phyloP scores from a whole-genome alignment of 345 rosid genomes.

The Raphanus raphanistrum region DNA sequence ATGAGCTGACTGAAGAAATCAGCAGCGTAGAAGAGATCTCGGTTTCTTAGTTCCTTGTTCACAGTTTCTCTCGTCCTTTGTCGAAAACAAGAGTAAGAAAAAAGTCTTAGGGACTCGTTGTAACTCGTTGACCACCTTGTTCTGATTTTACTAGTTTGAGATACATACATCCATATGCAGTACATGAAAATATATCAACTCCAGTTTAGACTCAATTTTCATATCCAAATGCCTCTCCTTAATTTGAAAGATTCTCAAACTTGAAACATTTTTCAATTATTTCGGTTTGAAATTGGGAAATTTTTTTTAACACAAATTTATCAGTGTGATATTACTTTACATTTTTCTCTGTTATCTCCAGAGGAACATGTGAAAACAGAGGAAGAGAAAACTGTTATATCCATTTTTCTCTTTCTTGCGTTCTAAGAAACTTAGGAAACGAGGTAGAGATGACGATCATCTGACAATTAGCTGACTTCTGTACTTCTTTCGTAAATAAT shows the following conservation, averaged over 20 bases:
- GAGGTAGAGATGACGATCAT: slow-evolving; percentile 11
- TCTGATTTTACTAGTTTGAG: slow-evolving; percentile 9
- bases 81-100: slow-evolving; percentile 13
- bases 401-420: slow-evolving; percentile 33
- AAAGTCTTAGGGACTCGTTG: slow-evolving; percentile 9
- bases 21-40: slow-evolving; percentile 52
- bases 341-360: not conserved
- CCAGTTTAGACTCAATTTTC: not conserved
- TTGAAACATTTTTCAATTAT: not conserved
- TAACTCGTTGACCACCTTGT: slow-evolving; percentile 18
- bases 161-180: slow-evolving; percentile 20
- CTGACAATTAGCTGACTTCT: no score
- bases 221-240: not conserved
- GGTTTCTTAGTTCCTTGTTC: slow-evolving; percentile 42
- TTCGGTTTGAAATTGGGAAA: not conserved
- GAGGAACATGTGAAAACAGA: slow-evolving; percentile 8
- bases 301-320: not conserved
- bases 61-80: not conserved
- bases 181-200: slow-evolving; percentile 7
- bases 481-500: not conserved
- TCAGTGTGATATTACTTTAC: not conserved
- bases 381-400: slow-evolving; percentile 35
- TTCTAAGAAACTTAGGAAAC: slow-evolving; percentile 24
- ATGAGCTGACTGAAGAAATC: slow-evolving; percentile 56
- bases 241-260: not conserved